phyloP scores from a whole-genome alignment of 2,329 filamentous ascomycete species.

The Arthroderma sp. region DNA sequence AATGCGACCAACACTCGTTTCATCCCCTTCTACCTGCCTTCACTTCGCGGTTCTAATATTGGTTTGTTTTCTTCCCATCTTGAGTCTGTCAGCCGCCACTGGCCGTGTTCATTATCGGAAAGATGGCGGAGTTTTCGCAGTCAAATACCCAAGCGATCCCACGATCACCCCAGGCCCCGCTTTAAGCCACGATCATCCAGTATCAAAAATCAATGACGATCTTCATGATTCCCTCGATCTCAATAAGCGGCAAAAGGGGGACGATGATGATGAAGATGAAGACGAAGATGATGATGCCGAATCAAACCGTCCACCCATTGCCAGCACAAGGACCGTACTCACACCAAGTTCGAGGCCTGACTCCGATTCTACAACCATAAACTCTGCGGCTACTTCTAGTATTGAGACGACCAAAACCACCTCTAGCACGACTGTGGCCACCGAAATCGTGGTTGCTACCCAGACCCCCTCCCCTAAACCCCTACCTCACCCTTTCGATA shows the following conservation, averaged over 20 bases:
- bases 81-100: no score
- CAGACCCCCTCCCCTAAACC: slow-evolving; percentile 14
- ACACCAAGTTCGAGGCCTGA: background rate
- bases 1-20: no score
- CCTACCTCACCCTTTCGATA: slow-evolving; percentile 56
- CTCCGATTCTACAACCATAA: background rate
- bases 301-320: background rate
- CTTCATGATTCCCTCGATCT: no score
- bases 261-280: background rate
- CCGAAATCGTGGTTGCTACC: slow-evolving; percentile 9
- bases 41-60: no score
- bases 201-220: no score
- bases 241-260: background rate
- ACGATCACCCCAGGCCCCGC: no score
- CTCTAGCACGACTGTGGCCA: background rate
- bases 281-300: background rate
- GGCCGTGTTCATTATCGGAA: no score
- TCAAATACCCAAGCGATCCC: no score
- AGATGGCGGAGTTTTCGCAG: no score
- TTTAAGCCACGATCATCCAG: no score
- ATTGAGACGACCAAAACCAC: background rate
- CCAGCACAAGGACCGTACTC: background rate
- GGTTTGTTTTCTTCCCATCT: no score
- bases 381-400: background rate
- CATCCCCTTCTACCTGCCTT: no score